These are phyloP conservation scores for Populus hybrid DNA, from an alignment of 441 rosid genomes.

Conservation along the genomic window DNA sequence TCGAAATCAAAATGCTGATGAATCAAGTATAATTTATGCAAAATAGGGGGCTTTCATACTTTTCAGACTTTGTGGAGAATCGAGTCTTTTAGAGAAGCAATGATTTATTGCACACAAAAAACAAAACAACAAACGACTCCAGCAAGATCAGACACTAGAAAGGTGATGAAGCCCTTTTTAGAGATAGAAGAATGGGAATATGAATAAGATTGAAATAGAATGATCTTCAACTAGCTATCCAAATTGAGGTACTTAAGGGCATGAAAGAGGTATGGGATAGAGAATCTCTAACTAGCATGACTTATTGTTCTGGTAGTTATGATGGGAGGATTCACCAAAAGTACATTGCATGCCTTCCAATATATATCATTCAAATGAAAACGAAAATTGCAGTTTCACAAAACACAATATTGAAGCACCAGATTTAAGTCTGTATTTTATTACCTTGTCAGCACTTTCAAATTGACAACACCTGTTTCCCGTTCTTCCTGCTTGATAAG, in stretches of 20 bases:
- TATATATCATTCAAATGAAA: not conserved
- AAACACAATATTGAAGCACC: not conserved
- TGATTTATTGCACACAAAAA: not conserved
- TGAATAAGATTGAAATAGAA: not conserved
- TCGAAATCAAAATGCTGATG: not conserved
- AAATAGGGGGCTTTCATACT: too few relatives aligned
- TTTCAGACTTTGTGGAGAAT: too few relatives aligned
- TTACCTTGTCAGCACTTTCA: constrained; percentile 68
- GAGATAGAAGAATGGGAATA: not conserved
- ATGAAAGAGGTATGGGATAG: not conserved
- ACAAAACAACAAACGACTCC: not conserved
- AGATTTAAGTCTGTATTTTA: constrained; percentile 4
- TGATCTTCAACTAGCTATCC: not conserved
- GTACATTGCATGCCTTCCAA: too few relatives aligned
- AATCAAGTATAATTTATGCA: not conserved
- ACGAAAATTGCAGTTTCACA: not conserved
- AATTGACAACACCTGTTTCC: too few relatives aligned
- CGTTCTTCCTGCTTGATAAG: constrained; percentile 94
- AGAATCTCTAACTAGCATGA: not conserved
- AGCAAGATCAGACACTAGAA: not conserved
- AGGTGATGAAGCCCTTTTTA: not conserved
- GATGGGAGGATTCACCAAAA: not conserved
- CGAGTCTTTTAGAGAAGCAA: not conserved
- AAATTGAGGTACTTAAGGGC: not conserved
- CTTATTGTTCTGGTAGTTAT: not conserved